Conservation (phyloP, 805 yeast genomes). For the Candida tibetensis region DNA sequence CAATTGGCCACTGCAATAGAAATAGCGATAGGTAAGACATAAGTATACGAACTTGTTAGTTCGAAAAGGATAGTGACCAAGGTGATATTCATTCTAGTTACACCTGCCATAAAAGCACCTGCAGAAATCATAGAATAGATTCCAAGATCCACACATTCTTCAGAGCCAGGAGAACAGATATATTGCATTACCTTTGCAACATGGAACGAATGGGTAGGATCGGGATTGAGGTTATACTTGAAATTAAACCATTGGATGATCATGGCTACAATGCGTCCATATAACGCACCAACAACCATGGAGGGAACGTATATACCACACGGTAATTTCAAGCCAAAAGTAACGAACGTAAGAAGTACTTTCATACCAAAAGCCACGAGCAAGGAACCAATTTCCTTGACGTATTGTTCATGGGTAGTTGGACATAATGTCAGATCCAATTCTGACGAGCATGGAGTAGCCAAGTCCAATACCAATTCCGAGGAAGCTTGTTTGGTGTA, state of each 20-base stretch:
- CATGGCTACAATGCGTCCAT: constrained; percentile 51
- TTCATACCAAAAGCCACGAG: constrained; percentile 44
- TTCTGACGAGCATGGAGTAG: constrained; percentile 45
- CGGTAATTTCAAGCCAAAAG: constrained; percentile 59
- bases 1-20: constrained; percentile 57
- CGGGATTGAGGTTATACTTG: constrained; percentile 4
- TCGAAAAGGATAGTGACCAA: constrained; percentile 52
- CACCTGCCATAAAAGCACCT: constrained; percentile 57
- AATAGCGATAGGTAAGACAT: constrained; percentile 55
- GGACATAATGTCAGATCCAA: constrained; percentile 31
- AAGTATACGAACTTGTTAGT: constrained; percentile 53
- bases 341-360: constrained; percentile 45
- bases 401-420: constrained; percentile 20
- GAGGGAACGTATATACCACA: constrained; percentile 63
- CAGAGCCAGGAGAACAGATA: constrained; percentile 14
- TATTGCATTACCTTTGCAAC: constrained; percentile 8
- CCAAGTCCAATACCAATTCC: constrained; percentile 48
- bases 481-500: constrained; percentile 48
- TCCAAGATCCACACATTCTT: constrained; percentile 43
- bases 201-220: constrained; percentile 1
- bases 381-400: constrained; percentile 32
- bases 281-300: constrained; percentile 61
- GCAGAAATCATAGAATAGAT: constrained; percentile 55
- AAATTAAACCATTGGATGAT: constrained; percentile 36
- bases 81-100: constrained; percentile 54